Percentiles rank a stretch among this genome's conserved stretches.
phyloP scores from a whole-genome alignment of 2,329 filamentous ascomycete species.

The Leptodontidium sp. region DNA sequence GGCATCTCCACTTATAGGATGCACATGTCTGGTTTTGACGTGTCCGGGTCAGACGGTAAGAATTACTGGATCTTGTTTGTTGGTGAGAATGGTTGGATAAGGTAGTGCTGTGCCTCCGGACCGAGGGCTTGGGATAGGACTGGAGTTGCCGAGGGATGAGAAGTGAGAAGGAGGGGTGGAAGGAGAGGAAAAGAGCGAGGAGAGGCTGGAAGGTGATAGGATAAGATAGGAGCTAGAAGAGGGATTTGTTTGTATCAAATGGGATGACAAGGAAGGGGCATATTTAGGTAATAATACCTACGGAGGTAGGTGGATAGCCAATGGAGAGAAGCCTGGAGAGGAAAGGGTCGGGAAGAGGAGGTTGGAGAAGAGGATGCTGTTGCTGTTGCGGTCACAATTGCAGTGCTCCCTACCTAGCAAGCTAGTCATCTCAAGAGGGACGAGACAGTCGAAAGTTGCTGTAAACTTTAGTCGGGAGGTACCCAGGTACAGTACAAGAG shows the following conservation, averaged over 20 bases:
- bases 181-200: neutral
- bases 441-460: too few species aligned
- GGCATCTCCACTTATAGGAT: neutral
- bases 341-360: neutral
- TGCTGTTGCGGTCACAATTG: too few species aligned
- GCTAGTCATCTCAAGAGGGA: too few species aligned
- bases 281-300: too few species aligned
- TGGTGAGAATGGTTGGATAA: neutral
- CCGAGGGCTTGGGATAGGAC: slow-evolving; percentile 7
- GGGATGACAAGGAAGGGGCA: neutral
- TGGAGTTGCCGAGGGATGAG: neutral
- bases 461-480: too few species aligned
- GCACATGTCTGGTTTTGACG: neutral
- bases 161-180: neutral
- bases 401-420: too few species aligned
- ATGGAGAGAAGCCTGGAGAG: too few species aligned
- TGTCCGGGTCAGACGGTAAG: slow-evolving; percentile 13
- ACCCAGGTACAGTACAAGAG: too few species aligned
- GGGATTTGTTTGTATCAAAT: neutral
- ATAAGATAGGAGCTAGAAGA: neutral
- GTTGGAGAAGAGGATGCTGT: neutral
- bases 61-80: neutral
- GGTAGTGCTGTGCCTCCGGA: slow-evolving; percentile 10
- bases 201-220: neutral
- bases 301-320: too few species aligned